phyloP scores from a whole-genome alignment of 768 basidiomycete genomes.

The Hygrocybe punicea region DNA sequence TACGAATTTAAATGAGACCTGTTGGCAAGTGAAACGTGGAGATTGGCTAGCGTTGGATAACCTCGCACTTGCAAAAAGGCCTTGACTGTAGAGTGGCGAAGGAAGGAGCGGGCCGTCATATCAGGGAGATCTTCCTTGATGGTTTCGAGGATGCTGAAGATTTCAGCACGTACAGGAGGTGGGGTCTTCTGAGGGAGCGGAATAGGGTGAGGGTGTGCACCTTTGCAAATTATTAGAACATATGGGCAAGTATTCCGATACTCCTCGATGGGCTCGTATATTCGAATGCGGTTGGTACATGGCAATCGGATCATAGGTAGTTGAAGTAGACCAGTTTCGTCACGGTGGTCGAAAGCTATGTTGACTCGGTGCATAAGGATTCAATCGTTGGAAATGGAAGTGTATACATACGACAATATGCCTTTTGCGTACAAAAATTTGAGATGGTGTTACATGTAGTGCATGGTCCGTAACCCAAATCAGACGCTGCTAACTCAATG shows the following conservation, averaged over 20 bases:
- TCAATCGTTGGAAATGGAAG: background rate
- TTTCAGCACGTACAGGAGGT: background rate
- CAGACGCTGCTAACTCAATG: slow-evolving; percentile 17
- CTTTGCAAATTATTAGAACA: slow-evolving; percentile 10
- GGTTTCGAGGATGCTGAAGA: slow-evolving; percentile 10
- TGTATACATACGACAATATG: slow-evolving; percentile 18
- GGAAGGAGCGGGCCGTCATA: slow-evolving; percentile 21
- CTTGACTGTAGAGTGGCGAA: slow-evolving; percentile 19
- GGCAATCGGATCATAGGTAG: slow-evolving; percentile 8
- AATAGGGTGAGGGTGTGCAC: slow-evolving; percentile 19
- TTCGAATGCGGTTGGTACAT: slow-evolving; percentile 9
- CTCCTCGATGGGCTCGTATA: slow-evolving; percentile 14
- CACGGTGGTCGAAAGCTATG: slow-evolving; percentile 17
- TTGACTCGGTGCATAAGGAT: background rate
- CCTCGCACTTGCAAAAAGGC: slow-evolving; percentile 7
- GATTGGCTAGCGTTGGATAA: slow-evolving; percentile 18
- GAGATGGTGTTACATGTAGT: slow-evolving; percentile 14
- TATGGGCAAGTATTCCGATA: slow-evolving; percentile 12
- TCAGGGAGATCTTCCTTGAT: slow-evolving; percentile 20
- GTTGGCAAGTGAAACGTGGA: slow-evolving; percentile 30
- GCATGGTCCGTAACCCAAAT: slow-evolving; percentile 14
- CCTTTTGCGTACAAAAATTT: slow-evolving; percentile 15
- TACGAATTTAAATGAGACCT: slow-evolving; percentile 17
- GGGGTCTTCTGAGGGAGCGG: slow-evolving; percentile 24
- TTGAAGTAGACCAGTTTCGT: slow-evolving; percentile 7